These are phyloP conservation scores for Penicillium canariense DNA, from an alignment of 495 filamentous ascomycete genomes.

Conservation along the genomic window DNA sequence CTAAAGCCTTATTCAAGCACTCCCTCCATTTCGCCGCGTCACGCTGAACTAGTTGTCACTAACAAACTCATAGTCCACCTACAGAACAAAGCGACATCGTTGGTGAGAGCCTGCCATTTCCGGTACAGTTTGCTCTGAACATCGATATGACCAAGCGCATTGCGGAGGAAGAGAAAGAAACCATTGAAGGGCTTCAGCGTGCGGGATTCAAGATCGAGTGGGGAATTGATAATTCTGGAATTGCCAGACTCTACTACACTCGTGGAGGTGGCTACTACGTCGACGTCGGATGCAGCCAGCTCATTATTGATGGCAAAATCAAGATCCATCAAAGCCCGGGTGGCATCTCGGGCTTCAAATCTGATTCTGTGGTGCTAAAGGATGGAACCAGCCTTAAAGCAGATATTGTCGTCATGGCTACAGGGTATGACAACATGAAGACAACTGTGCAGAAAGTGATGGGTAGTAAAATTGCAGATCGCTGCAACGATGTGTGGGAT, in stretches of 20 bases:
- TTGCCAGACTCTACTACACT: slow-evolving; percentile 69
- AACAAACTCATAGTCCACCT: slow-evolving; percentile 38
- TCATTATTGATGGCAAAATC: slow-evolving; percentile 75
- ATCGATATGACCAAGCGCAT: slow-evolving; percentile 49
- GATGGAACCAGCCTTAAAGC: slow-evolving; percentile 66
- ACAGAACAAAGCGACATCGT: slow-evolving; percentile 64
- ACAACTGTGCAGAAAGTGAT: slow-evolving; percentile 59
- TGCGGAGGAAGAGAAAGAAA: slow-evolving; percentile 48
- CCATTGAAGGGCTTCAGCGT: slow-evolving; percentile 57
- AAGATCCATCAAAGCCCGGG: slow-evolving; percentile 66
- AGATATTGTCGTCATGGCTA: slow-evolving; percentile 78
- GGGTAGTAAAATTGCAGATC: slow-evolving; percentile 65
- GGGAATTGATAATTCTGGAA: slow-evolving; percentile 61
- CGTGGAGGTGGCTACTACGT: slow-evolving; percentile 78
- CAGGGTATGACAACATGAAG: slow-evolving; percentile 79
- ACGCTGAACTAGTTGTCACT: no score
- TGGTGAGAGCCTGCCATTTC: slow-evolving; percentile 53
- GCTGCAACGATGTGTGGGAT: slow-evolving; percentile 72
- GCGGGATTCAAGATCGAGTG: slow-evolving; percentile 69
- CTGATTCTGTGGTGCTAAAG: slow-evolving; percentile 53
- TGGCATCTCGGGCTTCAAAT: slow-evolving; percentile 55
- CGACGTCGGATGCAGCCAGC: slow-evolving; percentile 67
- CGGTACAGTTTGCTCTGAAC: slow-evolving; percentile 57
- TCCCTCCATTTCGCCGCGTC: no score
- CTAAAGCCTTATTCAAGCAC: no score